Evolutionary conservation across 2,329 filamentous ascomycete species (phyloP).

Genomic region (Colletotrichum eremochloae): DNA sequence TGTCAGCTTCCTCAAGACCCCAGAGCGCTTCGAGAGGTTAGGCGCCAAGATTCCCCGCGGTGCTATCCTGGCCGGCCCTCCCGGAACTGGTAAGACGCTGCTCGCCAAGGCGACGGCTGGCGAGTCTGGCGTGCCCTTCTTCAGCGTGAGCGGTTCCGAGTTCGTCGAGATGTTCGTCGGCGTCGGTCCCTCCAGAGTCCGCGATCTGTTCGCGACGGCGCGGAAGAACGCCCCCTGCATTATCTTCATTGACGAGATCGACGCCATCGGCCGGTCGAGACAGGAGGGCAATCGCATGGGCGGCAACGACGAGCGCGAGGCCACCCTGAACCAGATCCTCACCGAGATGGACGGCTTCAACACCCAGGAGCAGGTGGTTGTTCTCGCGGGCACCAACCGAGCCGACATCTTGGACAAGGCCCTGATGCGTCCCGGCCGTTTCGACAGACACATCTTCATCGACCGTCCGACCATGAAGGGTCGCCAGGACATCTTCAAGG

Average conservation of each 20-base stretch:
- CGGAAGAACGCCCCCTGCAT: constrained; percentile 98
- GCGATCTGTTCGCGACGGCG: constrained; percentile 93
- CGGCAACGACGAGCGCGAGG: constrained; percentile 96
- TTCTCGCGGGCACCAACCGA: constrained; percentile 95
- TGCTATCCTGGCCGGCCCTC: constrained; percentile 96
- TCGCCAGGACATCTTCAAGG: constrained; percentile 93
- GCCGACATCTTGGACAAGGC: constrained; percentile 96
- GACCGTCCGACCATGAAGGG: constrained; percentile 97
- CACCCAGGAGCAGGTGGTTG: constrained; percentile 94
- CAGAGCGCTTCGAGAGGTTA: constrained; percentile 90
- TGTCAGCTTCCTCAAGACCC: constrained; percentile 95
- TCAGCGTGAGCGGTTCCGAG: constrained; percentile 97
- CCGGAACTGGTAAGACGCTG: constrained; percentile 97
- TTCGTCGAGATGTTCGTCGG: constrained; percentile 99
- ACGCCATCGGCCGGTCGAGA: constrained; percentile 94
- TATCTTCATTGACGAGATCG: constrained; percentile 99
- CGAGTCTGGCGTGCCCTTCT: constrained; percentile 97
- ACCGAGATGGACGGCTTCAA: constrained; percentile 99
- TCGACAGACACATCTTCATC: constrained; percentile 96
- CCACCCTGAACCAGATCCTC: constrained; percentile 96
- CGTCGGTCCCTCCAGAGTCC: constrained; percentile 94
- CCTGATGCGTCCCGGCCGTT: constrained; percentile 91
- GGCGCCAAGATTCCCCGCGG: constrained; percentile 98
- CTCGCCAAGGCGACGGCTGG: constrained; percentile 97
- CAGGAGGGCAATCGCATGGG: constrained; percentile 78